phyloP scores from a whole-genome alignment of 257 asterid genomes.

The Solanum rostratum region DNA sequence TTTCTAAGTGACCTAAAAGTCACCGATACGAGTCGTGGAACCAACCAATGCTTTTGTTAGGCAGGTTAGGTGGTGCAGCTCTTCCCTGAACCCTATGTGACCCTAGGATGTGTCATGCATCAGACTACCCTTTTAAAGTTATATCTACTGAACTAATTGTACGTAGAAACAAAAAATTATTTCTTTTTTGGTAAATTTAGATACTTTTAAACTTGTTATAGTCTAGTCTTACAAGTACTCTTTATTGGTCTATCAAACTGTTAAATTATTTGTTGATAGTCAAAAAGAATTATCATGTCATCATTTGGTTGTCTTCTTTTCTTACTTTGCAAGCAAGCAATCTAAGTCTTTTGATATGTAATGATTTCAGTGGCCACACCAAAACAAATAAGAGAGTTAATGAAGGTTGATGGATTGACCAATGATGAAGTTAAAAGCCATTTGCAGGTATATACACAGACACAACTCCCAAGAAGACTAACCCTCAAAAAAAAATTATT shows the following conservation, averaged over 20 bases:
- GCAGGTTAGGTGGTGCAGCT: background rate
- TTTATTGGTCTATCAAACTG: background rate
- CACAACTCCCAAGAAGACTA: background rate
- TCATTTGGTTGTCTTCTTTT: background rate
- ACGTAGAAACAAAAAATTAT: background rate
- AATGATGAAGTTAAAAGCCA: constrained; percentile 99
- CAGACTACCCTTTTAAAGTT: background rate
- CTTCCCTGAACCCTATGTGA: background rate
- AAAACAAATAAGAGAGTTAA: constrained; percentile 84
- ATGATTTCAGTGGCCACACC: constrained; percentile 89
- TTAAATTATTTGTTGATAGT: background rate
- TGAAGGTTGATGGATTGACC: constrained; percentile 97
- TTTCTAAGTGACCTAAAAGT: background rate
- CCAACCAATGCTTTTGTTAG: background rate
- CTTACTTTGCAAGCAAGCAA: background rate
- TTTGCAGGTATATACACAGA: constrained; percentile 42
- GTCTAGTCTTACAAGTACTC: background rate
- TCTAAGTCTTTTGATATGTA: background rate
- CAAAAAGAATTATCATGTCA: background rate
- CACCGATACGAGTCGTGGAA: background rate
- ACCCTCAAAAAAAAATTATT: background rate
- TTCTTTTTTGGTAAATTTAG: background rate
- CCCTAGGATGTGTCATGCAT: background rate
- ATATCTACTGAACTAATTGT: background rate
- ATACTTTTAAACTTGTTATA: background rate